Percentiles rank a stretch among this genome's conserved stretches.
phyloP scores from a whole-genome alignment of 2,329 filamentous ascomycete genomes.

The Penicillium hordei region DNA sequence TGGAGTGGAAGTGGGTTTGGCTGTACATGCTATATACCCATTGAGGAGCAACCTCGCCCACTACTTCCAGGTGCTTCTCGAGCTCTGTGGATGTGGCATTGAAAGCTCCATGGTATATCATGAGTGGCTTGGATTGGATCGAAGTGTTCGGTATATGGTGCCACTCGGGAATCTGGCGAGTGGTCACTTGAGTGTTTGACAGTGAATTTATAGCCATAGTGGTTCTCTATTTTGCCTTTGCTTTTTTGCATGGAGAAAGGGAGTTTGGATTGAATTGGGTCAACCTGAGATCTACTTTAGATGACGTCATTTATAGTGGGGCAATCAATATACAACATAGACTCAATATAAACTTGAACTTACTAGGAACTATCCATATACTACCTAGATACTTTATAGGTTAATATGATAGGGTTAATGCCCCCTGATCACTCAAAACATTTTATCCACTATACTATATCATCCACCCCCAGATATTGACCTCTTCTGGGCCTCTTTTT shows the following conservation, averaged over 20 bases:
- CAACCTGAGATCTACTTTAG: not conserved
- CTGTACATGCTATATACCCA: slow-evolving; percentile 71
- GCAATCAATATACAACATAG: not conserved
- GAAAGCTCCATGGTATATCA: slow-evolving; percentile 66
- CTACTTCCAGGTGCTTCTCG: slow-evolving; percentile 54
- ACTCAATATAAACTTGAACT: not conserved
- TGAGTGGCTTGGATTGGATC: slow-evolving; percentile 61
- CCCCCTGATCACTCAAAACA: no score
- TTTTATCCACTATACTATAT: no score
- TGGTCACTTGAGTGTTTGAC: slow-evolving; percentile 56
- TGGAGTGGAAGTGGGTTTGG: slow-evolving; percentile 67
- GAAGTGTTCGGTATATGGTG: slow-evolving; percentile 63
- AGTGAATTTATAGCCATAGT: slow-evolving; percentile 46
- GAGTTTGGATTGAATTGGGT: not conserved
- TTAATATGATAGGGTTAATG: no score
- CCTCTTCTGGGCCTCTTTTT: no score
- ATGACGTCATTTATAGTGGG: slow-evolving; percentile 2
- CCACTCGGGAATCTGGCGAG: slow-evolving; percentile 60
- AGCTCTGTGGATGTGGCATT: slow-evolving; percentile 51
- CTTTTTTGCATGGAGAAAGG: not conserved
- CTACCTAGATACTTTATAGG: not conserved
- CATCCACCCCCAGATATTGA: no score
- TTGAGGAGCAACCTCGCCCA: slow-evolving; percentile 60
- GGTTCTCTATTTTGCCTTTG: not conserved
- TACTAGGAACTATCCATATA: not conserved